Percentiles rank a stretch among this genome's conserved stretches.
Evolutionary conservation across 768 basidiomycete genomes (phyloP).

Genomic region (Piloderma croceum): DNA sequence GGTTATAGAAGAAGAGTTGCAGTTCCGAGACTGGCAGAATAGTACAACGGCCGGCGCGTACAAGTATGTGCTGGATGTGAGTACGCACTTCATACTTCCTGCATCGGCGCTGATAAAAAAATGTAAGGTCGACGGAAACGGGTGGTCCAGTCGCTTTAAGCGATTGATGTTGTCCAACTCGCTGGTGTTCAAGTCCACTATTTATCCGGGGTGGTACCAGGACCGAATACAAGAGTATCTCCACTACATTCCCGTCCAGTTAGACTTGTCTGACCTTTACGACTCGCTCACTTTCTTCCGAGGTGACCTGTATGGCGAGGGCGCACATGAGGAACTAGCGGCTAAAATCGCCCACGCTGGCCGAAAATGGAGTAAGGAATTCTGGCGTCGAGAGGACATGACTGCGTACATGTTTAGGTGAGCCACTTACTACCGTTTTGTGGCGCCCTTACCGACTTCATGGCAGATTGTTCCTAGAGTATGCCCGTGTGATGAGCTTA

Average conservation of each 20-base stretch:
- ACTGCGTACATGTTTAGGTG: conserved; percentile 55
- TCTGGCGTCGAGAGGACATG: conserved; percentile 60
- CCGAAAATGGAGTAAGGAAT: conserved; percentile 47
- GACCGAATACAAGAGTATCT: conserved; percentile 63
- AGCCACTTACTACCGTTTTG: conserved; percentile 9
- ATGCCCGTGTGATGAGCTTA: conserved; percentile 43
- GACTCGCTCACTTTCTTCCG: conserved; percentile 72
- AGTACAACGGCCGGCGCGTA: conserved; percentile 47
- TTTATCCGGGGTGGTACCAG: conserved; percentile 69
- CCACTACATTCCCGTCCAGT: conserved; percentile 66
- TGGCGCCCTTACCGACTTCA: neutral
- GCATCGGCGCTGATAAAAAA: neutral
- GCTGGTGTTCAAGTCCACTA: conserved; percentile 61
- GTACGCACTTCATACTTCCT: conserved; percentile 15
- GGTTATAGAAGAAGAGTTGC: conserved; percentile 40
- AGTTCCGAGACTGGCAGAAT: conserved; percentile 42
- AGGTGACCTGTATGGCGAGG: conserved; percentile 50
- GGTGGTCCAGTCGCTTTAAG: conserved; percentile 69
- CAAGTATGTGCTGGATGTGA: conserved; percentile 56
- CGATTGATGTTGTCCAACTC: conserved; percentile 57
- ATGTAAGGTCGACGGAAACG: conserved; percentile 53
- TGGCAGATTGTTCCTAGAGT: conserved; percentile 49
- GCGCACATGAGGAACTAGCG: conserved; percentile 57
- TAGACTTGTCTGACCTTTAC: conserved; percentile 63
- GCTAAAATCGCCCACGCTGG: conserved; percentile 52